A percentile compares a stretch with the other conserved stretches of the same genome.
Conservation (phyloP, 148 eudicot genomes). For the Polygonum aviculare region DNA sequence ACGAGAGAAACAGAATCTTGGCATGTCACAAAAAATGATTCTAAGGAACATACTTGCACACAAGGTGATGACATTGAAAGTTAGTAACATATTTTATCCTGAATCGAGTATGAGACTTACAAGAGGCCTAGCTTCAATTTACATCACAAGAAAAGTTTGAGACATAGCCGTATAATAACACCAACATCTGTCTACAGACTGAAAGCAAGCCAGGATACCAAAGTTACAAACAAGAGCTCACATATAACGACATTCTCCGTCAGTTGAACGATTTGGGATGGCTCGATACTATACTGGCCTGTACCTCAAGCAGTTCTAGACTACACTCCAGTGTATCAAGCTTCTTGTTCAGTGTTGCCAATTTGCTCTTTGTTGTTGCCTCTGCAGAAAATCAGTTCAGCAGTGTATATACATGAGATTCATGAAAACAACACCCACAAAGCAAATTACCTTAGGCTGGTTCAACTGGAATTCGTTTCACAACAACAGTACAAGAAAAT, state of each 20-base stretch:
- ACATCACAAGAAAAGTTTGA: background rate
- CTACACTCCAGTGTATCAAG: slow-evolving; percentile 91
- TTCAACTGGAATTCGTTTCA: background rate
- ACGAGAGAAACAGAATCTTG: too few relatives aligned
- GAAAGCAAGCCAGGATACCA: background rate
- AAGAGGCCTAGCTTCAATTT: background rate
- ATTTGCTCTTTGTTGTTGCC: slow-evolving; percentile 91
- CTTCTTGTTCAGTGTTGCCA: slow-evolving; percentile 83
- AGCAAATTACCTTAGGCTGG: background rate
- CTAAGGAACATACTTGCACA: background rate
- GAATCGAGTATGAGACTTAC: background rate
- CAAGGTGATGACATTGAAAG: background rate
- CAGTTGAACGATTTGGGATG: slow-evolving; percentile 69
- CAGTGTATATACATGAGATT: background rate
- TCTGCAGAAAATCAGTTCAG: slow-evolving; percentile 30
- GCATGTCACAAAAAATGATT: too few relatives aligned
- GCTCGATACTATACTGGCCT: slow-evolving; percentile 82
- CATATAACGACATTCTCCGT: slow-evolving; percentile 2
- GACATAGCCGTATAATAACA: background rate
- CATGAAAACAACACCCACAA: background rate
- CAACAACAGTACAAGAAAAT: background rate
- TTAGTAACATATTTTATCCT: background rate
- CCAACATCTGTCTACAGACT: background rate
- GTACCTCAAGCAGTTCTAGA: slow-evolving; percentile 90
- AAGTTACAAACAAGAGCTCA: background rate